Percentiles rank a stretch among this genome's conserved stretches.
phyloP scores from a whole-genome alignment of 2,329 filamentous ascomycete species.

The Camptophora hylomeconis region DNA sequence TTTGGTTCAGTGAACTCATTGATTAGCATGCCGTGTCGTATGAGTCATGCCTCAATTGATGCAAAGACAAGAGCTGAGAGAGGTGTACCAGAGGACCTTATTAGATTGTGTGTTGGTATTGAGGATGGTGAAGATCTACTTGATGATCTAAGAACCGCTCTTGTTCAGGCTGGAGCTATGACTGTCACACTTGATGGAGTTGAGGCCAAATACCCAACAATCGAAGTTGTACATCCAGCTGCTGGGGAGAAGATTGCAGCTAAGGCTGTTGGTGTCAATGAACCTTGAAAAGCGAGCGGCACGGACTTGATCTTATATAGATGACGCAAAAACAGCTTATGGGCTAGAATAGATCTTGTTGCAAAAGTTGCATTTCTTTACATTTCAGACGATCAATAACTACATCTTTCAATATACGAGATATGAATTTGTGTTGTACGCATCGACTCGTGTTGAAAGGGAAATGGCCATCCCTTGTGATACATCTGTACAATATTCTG shows the following conservation, averaged over 20 bases:
- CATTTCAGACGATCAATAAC: neutral
- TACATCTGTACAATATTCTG: too few species aligned
- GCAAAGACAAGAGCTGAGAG: slow-evolving; percentile 81
- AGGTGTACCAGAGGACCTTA: slow-evolving; percentile 92
- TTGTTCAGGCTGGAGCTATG: slow-evolving; percentile 90
- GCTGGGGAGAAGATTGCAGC: slow-evolving; percentile 14
- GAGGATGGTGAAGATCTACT: slow-evolving; percentile 86
- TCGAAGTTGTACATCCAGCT: slow-evolving; percentile 9
- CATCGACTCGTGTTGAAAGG: neutral
- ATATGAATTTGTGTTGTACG: neutral
- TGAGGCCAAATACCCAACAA: slow-evolving; percentile 38
- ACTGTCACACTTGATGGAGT: slow-evolving; percentile 75
- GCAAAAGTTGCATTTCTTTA: neutral
- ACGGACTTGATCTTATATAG: neutral
- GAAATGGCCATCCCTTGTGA: neutral
- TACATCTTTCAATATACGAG: neutral
- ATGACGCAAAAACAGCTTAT: neutral
- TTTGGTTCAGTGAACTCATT: slow-evolving; percentile 97
- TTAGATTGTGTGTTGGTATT: slow-evolving; percentile 88
- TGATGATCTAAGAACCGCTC: slow-evolving; percentile 78
- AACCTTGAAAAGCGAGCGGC: slow-evolving; percentile 10
- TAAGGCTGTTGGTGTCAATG: slow-evolving; percentile 13
- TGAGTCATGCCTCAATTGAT: slow-evolving; percentile 98
- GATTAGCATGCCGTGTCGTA: slow-evolving; percentile 98
- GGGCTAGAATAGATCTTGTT: neutral